A percentile compares a stretch with the other conserved stretches of the same genome.
phyloP scores from a whole-genome alignment of 208 protist species.

The Novymonas esmeraldas region DNA sequence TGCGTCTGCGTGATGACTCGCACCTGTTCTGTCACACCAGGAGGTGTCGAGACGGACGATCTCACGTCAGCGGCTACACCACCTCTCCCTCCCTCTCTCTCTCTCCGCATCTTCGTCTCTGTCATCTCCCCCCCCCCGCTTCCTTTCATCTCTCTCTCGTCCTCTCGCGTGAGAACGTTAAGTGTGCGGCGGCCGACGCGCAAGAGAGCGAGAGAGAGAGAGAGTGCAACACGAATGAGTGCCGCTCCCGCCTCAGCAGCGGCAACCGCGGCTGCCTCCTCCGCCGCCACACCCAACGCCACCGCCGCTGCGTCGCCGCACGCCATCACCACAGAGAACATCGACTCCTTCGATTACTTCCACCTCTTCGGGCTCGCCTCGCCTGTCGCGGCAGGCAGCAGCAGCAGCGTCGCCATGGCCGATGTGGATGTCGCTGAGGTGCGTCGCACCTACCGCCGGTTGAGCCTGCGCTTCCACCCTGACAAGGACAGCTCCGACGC shows the following conservation, averaged over 20 bases:
- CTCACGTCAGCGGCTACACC: neutral
- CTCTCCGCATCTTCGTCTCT: too few species aligned
- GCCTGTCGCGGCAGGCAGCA: neutral
- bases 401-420: neutral
- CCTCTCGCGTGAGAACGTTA: too few species aligned
- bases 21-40: neutral
- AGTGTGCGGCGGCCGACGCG: too few species aligned
- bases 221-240: too few species aligned
- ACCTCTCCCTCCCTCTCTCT: neutral
- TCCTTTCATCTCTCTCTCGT: too few species aligned
- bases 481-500: slow-evolving; percentile 78
- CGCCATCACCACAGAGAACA: slow-evolving; percentile 68
- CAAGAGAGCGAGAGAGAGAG: too few species aligned
- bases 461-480: slow-evolving; percentile 81
- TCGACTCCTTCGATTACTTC: slow-evolving; percentile 57
- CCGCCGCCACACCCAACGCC: too few species aligned
- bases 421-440: slow-evolving; percentile 29
- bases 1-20: neutral
- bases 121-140: too few species aligned
- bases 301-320: slow-evolving; percentile 2
- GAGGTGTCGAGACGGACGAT: neutral
- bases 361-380: slow-evolving; percentile 53
- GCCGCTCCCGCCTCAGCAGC: neutral
- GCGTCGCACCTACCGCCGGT: slow-evolving; percentile 62
- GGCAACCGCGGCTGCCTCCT: too few species aligned